These are phyloP conservation scores for Inga oerstediana DNA, from an alignment of 306 rosid species.

Conservation along the genomic window DNA sequence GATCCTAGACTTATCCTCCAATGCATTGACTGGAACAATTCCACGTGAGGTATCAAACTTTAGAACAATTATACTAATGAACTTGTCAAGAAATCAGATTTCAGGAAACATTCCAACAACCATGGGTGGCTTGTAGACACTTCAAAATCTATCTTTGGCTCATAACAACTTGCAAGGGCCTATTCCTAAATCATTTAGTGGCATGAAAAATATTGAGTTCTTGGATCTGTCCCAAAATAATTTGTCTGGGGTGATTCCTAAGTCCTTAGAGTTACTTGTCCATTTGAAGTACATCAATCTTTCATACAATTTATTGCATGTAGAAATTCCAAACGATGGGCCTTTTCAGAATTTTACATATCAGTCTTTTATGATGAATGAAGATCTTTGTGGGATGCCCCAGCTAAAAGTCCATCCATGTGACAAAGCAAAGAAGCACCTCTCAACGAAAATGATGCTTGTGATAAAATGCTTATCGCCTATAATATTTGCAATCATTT, in stretches of 20 bases:
- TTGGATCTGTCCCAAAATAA: neutral
- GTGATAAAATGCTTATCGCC: neutral
- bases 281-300: neutral
- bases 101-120: neutral
- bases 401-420: neutral
- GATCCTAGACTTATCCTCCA: neutral
- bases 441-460: neutral
- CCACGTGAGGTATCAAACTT: neutral
- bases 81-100: neutral
- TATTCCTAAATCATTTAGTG: neutral
- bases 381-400: neutral
- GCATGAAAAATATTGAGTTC: neutral
- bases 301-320: neutral
- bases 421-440: neutral
- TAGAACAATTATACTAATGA: neutral
- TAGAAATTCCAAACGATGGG: constrained; percentile 5
- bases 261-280: neutral
- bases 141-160: neutral
- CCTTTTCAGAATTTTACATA: neutral
- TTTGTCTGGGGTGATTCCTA: neutral
- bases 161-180: neutral
- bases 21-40: neutral
- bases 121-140: neutral
- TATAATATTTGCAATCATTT: neutral
- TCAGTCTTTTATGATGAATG: neutral